Base-by-base conservation (phyloP, 345 rosid species). In the Camelina hispida region DNA sequence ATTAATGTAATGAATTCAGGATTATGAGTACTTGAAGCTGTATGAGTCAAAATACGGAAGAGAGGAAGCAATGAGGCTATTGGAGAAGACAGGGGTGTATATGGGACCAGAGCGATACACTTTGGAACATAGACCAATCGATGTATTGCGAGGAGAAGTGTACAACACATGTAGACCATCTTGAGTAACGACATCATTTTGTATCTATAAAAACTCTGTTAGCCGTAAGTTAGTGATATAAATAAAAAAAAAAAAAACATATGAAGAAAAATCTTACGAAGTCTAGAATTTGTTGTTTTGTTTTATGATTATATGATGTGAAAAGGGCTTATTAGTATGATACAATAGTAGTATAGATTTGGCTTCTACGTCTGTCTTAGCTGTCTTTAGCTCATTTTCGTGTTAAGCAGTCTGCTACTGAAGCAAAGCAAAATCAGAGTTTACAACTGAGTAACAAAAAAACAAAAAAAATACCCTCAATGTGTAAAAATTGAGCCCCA, bases 91-190 rank as follows among this genome's bases (percentile, higher is more conserved):
- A 3, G 93, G 98, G 16, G 78, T 90, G 61, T 90, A 94, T 75
- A 64, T 81, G 38, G 97, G 97, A 22, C 98, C 98, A 0, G 98
- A 94, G 83, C 93, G 95, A 14, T 88, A 94, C 86, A 84, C 97
- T n/a, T 62, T 38, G 15, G 97, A 95, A 55, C 98, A 94, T 83
- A 72, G 85, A 87, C 92, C 97, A 38, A 78, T 92, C 32, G 97
- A 95, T 78, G 76, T 85, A 44, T 82, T 92, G 91, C 91, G 99
- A 57, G 93, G 92, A 73, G 99, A 92, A 86, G 83, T 95, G 75
- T 95, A 80, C 84, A 90, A 80, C 57, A 51, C 86, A 2, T 95
- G 99, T 84, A 71, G 77, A 50, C 61, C 80, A 22, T 69, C 51
- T 68, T 62, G 10, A 76, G 58, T 68, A 52, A 38, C 52, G 5